phyloP scores from a whole-genome alignment of 495 filamentous ascomycete genomes.

The Gamarada debralockiae region DNA sequence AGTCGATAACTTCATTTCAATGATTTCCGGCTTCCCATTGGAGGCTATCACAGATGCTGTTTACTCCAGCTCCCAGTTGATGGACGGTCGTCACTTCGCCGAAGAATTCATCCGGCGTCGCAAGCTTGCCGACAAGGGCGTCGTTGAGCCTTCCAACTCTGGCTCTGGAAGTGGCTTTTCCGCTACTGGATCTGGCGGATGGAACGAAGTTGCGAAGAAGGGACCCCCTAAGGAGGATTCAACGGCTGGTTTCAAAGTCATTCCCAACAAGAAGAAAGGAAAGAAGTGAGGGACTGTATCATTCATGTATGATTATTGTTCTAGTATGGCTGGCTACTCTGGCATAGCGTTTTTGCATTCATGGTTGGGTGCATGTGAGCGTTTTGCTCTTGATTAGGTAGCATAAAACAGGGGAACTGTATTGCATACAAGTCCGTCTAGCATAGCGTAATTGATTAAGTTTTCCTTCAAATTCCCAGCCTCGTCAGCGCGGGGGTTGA shows the following conservation, averaged over 20 bases:
- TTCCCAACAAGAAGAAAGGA: constrained; percentile 89
- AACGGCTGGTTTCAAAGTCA: constrained; percentile 75
- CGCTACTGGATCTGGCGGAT: constrained; percentile 57
- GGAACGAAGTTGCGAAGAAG: constrained; percentile 98
- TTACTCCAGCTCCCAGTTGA: constrained; percentile 76
- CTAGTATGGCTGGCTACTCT: constrained; percentile 13
- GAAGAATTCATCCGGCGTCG: constrained; percentile 92
- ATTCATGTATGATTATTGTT: constrained; percentile 24
- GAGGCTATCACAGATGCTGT: constrained; percentile 84
- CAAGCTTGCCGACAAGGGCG: constrained; percentile 85
- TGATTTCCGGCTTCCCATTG: constrained; percentile 67
- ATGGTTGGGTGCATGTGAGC: neutral
- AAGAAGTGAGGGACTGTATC: constrained; percentile 52
- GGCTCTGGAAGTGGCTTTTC: constrained; percentile 41
- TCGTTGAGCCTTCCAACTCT: constrained; percentile 58
- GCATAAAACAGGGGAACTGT: too few relatives aligned
- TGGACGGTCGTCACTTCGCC: constrained; percentile 89
- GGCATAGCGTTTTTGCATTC: constrained; percentile 22
- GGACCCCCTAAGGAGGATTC: constrained; percentile 44
- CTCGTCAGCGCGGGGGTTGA: too few relatives aligned
- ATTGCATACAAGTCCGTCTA: too few relatives aligned
- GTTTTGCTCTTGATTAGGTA: neutral
- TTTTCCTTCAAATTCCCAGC: too few relatives aligned
- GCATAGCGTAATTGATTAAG: too few relatives aligned
- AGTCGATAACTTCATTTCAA: constrained; percentile 80